Evolutionary conservation across 179 eudicot species (phyloP), one percentile per base, ranked within the genome.

Genomic region (Silene noctiflora): DNA sequence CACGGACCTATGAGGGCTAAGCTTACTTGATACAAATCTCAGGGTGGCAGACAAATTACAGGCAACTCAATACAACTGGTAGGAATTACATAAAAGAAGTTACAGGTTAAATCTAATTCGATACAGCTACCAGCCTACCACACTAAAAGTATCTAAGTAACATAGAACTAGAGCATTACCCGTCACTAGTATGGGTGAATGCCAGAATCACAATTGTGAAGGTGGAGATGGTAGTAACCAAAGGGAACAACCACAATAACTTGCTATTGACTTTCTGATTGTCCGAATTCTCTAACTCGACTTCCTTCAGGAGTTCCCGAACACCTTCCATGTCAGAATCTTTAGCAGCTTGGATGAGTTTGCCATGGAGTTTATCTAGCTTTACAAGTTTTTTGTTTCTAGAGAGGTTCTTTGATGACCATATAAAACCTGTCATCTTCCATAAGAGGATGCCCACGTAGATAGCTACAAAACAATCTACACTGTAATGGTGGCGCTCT

Each of bases 401-500:
- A 1, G 87, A 78, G 33, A 60, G 44, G 46, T 84, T 82, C 73
- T 85, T 84, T 16, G 81, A 62, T 33, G 91, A 85, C 99, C 99
- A 93, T 67, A 93, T 71, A 71, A 91, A 88, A 14, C 92, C 90
- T 0, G 95, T 93, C 94, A 89, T 85, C 84, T 89, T 93, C 99
- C 99, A 95, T 42, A 95, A 77, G 46, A 95, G 91, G 81, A 93
- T 78, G 22, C 97, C 98, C 35, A 95, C 94, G 51, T 93, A 95
- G 72, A 95, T 91, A 61, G 98, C 99, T 24, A 90, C 89, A 9
- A 95, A 16, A 72, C 93, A 88, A 68, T 95, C 99, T 16, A 90
- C 98, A 10, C 83, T 90, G 78, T 95, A 95, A 77, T 95, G 99
- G 84, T 95, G 93, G 31, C 97, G 95, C 72, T 95, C 99, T 68